phyloP scores from a whole-genome alignment of 2,329 filamentous ascomycete species.

The Delphinella strobiligena region DNA sequence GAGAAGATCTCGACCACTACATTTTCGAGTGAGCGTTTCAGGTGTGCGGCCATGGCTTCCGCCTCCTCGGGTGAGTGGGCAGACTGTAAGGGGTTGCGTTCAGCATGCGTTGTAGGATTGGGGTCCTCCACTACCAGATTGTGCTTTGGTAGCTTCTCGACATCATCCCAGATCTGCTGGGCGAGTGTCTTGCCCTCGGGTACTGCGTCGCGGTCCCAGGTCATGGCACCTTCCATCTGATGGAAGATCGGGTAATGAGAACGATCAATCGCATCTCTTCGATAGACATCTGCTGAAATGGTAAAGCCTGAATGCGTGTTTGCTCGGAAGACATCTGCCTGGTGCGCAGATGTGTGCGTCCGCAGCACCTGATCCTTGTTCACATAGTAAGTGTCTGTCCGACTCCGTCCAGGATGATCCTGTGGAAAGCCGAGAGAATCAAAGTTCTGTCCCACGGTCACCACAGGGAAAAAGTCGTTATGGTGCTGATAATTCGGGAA shows the following conservation, averaged over 20 bases:
- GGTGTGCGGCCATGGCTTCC: slow-evolving; percentile 68
- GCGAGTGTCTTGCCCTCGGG: slow-evolving; percentile 42
- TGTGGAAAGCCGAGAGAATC: slow-evolving; percentile 86
- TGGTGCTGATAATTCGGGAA: slow-evolving; percentile 71
- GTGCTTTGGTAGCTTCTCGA: slow-evolving; percentile 61
- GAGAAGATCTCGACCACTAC: slow-evolving; percentile 86
- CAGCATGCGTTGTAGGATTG: slow-evolving; percentile 62
- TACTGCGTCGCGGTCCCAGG: slow-evolving; percentile 64
- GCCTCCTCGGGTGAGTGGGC: slow-evolving; percentile 63
- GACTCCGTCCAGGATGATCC: slow-evolving; percentile 77
- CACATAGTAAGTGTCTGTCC: slow-evolving; percentile 91
- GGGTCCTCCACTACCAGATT: slow-evolving; percentile 69
- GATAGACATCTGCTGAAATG: slow-evolving; percentile 88
- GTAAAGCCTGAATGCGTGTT: slow-evolving; percentile 70
- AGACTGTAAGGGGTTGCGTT: slow-evolving; percentile 72
- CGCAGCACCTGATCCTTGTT: slow-evolving; percentile 73
- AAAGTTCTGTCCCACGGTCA: slow-evolving; percentile 80
- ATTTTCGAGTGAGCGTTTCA: slow-evolving; percentile 79
- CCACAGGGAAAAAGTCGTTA: slow-evolving; percentile 70
- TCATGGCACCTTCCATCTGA: slow-evolving; percentile 91
- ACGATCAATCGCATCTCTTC: slow-evolving; percentile 85
- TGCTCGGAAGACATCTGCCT: slow-evolving; percentile 66
- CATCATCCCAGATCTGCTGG: slow-evolving; percentile 55
- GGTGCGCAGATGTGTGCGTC: slow-evolving; percentile 91
- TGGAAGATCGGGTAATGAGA: slow-evolving; percentile 96